phyloP scores from a whole-genome alignment of 2,329 filamentous ascomycete species.

The Colletotrichum siamense region DNA sequence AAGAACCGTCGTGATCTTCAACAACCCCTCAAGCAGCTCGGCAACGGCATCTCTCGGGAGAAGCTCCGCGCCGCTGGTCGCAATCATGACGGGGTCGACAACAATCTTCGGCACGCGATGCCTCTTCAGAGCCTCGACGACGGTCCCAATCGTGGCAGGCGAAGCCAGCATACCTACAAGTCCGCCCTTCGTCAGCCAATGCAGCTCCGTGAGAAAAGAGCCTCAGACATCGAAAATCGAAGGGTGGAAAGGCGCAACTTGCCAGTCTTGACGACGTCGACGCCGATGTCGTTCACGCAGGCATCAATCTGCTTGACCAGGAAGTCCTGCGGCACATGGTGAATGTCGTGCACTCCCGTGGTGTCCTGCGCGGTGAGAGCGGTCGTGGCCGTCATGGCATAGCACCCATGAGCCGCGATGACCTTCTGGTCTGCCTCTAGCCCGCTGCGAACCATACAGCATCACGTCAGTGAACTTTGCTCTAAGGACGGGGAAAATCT shows the following conservation, averaged over 20 bases:
- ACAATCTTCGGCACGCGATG: constrained; percentile 66
- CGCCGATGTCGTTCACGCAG: constrained; percentile 81
- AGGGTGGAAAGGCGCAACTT: constrained; percentile 27
- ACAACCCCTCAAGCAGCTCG: constrained; percentile 62
- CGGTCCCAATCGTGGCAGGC: constrained; percentile 69
- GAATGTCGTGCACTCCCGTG: constrained; percentile 79
- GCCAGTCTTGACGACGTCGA: constrained; percentile 94
- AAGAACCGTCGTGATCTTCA: constrained; percentile 71
- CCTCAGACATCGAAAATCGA: neutral
- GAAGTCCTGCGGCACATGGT: constrained; percentile 79
- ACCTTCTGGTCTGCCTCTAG: constrained; percentile 97
- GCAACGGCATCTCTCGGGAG: constrained; percentile 69
- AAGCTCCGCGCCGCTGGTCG: constrained; percentile 77
- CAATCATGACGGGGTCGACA: constrained; percentile 87
- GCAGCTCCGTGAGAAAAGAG: neutral
- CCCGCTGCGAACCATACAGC: constrained; percentile 60
- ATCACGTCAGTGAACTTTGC: neutral
- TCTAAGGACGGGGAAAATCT: neutral
- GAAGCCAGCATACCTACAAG: constrained; percentile 80
- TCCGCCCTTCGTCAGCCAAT: neutral
- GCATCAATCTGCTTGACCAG: constrained; percentile 86
- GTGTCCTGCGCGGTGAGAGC: constrained; percentile 98
- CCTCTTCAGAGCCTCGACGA: constrained; percentile 67
- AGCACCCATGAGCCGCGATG: constrained; percentile 88
- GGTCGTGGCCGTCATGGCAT: constrained; percentile 95